These are phyloP conservation scores for Daldinia caldariorum DNA, from an alignment of 495 filamentous ascomycete species.

Conservation along the genomic window DNA sequence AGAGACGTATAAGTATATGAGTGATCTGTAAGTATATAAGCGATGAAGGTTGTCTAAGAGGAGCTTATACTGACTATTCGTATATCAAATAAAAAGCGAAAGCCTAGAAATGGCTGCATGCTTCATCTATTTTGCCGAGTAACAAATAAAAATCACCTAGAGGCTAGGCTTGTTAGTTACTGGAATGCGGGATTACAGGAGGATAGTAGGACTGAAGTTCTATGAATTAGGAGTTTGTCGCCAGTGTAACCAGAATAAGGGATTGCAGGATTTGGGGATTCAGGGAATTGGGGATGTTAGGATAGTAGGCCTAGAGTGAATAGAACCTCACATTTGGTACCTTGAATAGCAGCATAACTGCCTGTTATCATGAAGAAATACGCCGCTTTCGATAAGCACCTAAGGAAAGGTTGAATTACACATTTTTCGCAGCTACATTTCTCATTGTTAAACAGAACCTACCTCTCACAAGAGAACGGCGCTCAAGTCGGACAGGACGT, in stretches of 20 bases:
- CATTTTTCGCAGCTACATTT: constrained; percentile 5
- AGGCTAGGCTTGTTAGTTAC: constrained; percentile 25
- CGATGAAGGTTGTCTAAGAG: neutral
- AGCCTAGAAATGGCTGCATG: constrained; percentile 23
- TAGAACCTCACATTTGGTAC: constrained; percentile 3
- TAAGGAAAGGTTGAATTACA: constrained; percentile 6
- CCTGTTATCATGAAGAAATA: constrained; percentile 3
- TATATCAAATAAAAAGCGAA: neutral
- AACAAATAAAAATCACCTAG: constrained; percentile 5
- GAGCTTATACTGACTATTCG: neutral
- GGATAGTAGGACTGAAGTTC: constrained; percentile 13
- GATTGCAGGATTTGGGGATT: constrained; percentile 46
- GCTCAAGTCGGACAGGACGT: neutral
- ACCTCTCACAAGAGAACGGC: constrained; percentile 5
- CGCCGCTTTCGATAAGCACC: neutral
- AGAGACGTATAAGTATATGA: constrained; percentile 21
- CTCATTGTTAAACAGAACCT: neutral
- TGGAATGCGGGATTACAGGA: constrained; percentile 43
- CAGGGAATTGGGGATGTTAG: constrained; percentile 27
- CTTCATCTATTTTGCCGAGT: constrained; percentile 13
- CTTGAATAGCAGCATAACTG: constrained; percentile 27
- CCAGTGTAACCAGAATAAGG: constrained; percentile 32
- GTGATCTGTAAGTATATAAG: constrained; percentile 24
- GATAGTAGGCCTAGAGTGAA: constrained; percentile 25
- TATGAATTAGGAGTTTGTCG: constrained; percentile 17